Conservation (phyloP, 108 stramenopile species). For the Cyclotella sp. region DNA sequence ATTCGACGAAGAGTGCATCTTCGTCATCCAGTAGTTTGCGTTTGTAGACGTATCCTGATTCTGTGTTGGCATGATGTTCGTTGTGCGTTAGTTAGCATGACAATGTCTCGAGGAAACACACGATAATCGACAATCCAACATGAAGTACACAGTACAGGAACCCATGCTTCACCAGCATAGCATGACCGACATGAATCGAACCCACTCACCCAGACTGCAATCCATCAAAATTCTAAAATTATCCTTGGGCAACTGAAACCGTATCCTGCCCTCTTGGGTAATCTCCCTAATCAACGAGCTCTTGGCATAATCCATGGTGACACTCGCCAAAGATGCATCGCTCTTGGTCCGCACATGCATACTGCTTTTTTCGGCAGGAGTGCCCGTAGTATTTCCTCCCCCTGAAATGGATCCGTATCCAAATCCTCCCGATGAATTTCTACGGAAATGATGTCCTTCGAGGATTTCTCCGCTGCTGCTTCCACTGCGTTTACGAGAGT, state of each 20-base stretch:
- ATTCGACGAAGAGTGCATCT: slow-evolving; percentile 47
- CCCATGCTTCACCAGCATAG: not conserved
- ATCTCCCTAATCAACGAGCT: slow-evolving; percentile 65
- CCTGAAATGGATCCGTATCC: slow-evolving; percentile 12
- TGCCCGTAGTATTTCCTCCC: not conserved
- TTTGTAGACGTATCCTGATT: slow-evolving; percentile 49
- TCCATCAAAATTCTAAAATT: slow-evolving; percentile 67
- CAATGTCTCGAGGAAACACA: not conserved
- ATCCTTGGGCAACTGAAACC: slow-evolving; percentile 71
- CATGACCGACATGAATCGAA: too few species aligned
- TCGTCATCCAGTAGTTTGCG: slow-evolving; percentile 54
- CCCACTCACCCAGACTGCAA: slow-evolving; percentile 28
- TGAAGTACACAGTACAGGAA: not conserved
- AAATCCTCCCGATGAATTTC: not conserved
- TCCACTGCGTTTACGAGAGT: slow-evolving; percentile 23
- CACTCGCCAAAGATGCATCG: slow-evolving; percentile 35
- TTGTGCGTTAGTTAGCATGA: not conserved
- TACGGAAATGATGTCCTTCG: not conserved
- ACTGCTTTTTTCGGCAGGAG: not conserved
- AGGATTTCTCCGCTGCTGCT: slow-evolving; percentile 20
- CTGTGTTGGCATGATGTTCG: not conserved
- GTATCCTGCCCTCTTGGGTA: slow-evolving; percentile 59
- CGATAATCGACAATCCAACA: not conserved
- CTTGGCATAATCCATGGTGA: slow-evolving; percentile 65
- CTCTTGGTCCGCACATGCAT: slow-evolving; percentile 34